Evolutionary conservation across 2,329 filamentous ascomycete genomes (phyloP).

Genomic region (Rasamsonia emersonii): DNA sequence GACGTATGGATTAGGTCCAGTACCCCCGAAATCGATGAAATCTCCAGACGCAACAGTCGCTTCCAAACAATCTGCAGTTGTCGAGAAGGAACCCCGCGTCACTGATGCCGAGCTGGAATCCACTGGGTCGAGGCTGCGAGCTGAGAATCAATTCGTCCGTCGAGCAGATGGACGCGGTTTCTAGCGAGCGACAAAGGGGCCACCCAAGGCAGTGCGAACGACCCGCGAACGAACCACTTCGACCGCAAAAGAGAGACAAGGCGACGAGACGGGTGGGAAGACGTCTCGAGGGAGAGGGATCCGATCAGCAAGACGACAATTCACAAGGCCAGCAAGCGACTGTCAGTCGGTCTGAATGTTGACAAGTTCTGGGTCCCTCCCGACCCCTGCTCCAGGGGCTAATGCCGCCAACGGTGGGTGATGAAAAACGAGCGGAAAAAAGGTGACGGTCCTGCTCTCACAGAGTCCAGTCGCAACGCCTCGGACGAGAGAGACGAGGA

Average conservation of each 20-base stretch:
- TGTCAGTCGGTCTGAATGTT: constrained; percentile 8
- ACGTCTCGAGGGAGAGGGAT: neutral
- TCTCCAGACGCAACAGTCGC: too few species aligned
- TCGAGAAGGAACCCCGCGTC: too few species aligned
- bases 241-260: neutral
- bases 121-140: too few species aligned
- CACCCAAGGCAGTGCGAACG: too few species aligned
- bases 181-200: too few species aligned
- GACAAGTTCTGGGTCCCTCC: constrained; percentile 4
- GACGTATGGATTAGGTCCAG: too few species aligned
- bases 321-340: constrained; percentile 18
- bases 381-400: constrained; percentile 8
- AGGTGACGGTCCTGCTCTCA: constrained; percentile 22
- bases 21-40: too few species aligned
- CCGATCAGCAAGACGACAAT: constrained; percentile 11
- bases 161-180: too few species aligned
- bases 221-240: too few species aligned
- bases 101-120: too few species aligned
- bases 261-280: neutral
- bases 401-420: constrained; percentile 1
- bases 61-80: too few species aligned
- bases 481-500: constrained; percentile 13
- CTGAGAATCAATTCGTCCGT: too few species aligned
- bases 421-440: constrained; percentile 15
- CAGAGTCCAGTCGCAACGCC: constrained; percentile 26